A percentile compares a stretch with the other conserved stretches of the same genome.
These are phyloP conservation scores for Phalaenopsis hybrid DNA, from an alignment of 116 monocot genomes.

Conservation along the genomic window DNA sequence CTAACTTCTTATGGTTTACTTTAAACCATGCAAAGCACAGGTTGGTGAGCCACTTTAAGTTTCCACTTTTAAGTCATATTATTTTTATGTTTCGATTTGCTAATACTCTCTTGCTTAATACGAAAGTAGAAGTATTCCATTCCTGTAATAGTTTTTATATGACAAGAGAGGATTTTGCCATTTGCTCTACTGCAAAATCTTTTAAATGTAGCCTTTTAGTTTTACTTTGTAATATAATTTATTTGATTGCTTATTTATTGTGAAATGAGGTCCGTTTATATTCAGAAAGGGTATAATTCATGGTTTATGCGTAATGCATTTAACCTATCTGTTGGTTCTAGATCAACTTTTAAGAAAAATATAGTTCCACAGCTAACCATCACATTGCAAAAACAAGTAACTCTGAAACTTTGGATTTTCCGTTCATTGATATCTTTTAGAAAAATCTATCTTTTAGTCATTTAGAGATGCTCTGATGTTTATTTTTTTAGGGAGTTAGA, in stretches of 20 bases:
- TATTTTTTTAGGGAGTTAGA: neutral
- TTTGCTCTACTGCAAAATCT: neutral
- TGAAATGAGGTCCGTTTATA: neutral
- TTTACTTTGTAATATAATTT: neutral
- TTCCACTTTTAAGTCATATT: neutral
- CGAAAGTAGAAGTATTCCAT: neutral
- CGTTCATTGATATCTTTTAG: neutral
- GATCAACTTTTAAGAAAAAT: neutral
- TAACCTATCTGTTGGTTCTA: neutral
- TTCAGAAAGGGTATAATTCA: neutral
- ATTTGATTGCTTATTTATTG: neutral
- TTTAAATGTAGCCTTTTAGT: neutral
- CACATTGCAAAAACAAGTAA: neutral
- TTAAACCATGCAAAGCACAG: neutral
- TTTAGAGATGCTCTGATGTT: neutral
- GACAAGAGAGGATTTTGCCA: neutral
- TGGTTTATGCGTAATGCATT: neutral
- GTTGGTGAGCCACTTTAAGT: neutral
- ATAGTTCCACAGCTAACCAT: neutral
- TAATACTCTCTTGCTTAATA: neutral
- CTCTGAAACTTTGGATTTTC: neutral
- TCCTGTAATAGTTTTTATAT: neutral
- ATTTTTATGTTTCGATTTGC: neutral
- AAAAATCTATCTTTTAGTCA: neutral
- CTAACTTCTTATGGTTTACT: neutral